Conservation (phyloP, 768 basidiomycete species). For the Agrocybe praecox region DNA sequence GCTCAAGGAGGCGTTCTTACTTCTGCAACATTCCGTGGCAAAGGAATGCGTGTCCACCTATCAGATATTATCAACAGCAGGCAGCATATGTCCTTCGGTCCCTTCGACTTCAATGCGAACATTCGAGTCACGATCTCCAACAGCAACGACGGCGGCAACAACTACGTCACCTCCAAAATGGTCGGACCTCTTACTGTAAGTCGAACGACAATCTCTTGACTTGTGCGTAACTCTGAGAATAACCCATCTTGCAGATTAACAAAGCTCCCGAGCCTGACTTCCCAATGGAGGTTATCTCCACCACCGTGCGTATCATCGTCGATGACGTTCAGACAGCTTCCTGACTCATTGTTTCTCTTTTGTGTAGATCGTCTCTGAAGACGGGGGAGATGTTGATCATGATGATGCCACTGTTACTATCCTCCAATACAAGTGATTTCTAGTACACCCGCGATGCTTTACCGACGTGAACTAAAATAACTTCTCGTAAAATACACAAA, state of each 20-base stretch:
- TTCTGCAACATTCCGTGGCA: neutral
- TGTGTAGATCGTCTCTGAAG: neutral
- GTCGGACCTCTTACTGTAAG: conserved; percentile 3
- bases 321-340: neutral
- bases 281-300: neutral
- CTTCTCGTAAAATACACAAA: no score
- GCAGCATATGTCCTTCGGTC: conserved; percentile 1
- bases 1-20: neutral
- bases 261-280: conserved; percentile 6
- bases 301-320: neutral
- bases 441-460: no score
- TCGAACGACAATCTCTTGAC: neutral
- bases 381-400: neutral
- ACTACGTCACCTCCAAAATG: neutral
- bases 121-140: neutral
- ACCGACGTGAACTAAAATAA: no score
- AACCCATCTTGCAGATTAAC: neutral
- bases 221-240: neutral
- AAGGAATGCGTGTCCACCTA: neutral
- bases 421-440: neutral
- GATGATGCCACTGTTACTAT: neutral
- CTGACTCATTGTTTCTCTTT: neutral
- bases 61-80: conserved; percentile 1
- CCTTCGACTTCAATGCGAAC: conserved; percentile 4
- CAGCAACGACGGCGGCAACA: neutral